Conservation (phyloP, 345 rosid species). For the Aquilaria malaccensis region DNA sequence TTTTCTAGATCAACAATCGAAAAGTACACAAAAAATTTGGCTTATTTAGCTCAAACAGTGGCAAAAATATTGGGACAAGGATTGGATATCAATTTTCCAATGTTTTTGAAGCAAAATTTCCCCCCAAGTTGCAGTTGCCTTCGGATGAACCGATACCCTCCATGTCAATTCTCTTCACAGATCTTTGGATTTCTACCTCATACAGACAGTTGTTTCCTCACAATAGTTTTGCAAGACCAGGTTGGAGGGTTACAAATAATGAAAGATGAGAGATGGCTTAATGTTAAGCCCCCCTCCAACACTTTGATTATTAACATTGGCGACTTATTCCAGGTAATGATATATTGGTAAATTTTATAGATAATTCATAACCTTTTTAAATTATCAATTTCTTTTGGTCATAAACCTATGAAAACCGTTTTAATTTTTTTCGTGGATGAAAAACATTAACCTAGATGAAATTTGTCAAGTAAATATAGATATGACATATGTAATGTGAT, state of each 20-base stretch:
- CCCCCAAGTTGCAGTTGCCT: conserved; percentile 31
- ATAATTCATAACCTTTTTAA: too few relatives aligned
- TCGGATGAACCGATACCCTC: conserved; percentile 72
- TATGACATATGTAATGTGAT: too few relatives aligned
- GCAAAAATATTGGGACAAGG: conserved; percentile 37
- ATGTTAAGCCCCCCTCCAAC: conserved; percentile 49
- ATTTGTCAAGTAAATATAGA: background rate
- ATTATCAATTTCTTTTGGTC: too few relatives aligned
- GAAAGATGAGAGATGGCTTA: conserved; percentile 55
- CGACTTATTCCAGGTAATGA: conserved; percentile 65
- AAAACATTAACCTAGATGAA: background rate
- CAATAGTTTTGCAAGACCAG: conserved; percentile 52
- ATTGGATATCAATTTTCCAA: conserved; percentile 25
- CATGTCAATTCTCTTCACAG: conserved; percentile 39
- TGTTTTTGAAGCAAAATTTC: conserved; percentile 41
- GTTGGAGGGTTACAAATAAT: conserved; percentile 60
- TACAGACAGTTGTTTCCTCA: conserved; percentile 63
- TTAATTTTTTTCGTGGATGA: background rate
- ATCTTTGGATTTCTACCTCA: conserved; percentile 71
- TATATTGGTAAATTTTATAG: background rate
- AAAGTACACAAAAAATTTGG: conserved; percentile 27
- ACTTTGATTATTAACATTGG: conserved; percentile 63
- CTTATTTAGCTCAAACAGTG: conserved; percentile 33
- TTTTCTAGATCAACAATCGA: conserved; percentile 33
- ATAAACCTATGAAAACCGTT: too few relatives aligned